Evolutionary conservation across 495 filamentous ascomycete species (phyloP).

Genomic region (Friedmanniomyces endolithicus): DNA sequence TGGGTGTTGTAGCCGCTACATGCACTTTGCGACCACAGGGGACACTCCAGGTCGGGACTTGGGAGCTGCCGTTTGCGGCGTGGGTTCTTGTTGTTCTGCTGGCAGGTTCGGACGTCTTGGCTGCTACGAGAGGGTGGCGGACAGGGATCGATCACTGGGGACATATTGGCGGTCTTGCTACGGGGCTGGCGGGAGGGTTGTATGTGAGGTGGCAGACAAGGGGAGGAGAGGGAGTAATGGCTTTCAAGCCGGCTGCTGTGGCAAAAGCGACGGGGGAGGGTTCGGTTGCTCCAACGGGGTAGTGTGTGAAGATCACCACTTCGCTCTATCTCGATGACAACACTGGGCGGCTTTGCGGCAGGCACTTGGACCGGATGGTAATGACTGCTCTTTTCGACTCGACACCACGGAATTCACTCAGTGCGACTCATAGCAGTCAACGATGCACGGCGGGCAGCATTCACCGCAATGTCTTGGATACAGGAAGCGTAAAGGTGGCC

Average conservation of each 20-base stretch:
- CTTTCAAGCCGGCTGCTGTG: neutral
- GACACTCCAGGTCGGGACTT: neutral
- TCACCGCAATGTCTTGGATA: no score
- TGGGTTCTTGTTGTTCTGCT: neutral
- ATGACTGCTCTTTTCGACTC: no score
- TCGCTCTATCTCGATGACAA: no score
- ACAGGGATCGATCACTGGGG: neutral
- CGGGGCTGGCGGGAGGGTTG: neutral
- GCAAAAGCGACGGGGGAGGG: neutral
- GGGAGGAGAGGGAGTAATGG: neutral
- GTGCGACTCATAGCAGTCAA: no score
- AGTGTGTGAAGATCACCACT: neutral
- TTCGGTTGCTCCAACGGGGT: neutral
- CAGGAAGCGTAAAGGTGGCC: no score
- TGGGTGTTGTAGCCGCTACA: conserved; percentile 54
- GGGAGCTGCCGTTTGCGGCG: conserved; percentile 1
- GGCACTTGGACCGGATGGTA: no score
- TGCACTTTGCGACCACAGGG: conserved; percentile 47
- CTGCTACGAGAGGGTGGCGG: neutral
- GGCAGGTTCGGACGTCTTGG: neutral
- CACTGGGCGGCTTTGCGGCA: no score
- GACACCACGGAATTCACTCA: no score
- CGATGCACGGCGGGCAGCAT: no score
- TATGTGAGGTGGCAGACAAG: neutral
- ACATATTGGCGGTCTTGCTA: neutral